phyloP scores from a whole-genome alignment of 2,329 filamentous ascomycete genomes.

The Penicillium verrucosum region DNA sequence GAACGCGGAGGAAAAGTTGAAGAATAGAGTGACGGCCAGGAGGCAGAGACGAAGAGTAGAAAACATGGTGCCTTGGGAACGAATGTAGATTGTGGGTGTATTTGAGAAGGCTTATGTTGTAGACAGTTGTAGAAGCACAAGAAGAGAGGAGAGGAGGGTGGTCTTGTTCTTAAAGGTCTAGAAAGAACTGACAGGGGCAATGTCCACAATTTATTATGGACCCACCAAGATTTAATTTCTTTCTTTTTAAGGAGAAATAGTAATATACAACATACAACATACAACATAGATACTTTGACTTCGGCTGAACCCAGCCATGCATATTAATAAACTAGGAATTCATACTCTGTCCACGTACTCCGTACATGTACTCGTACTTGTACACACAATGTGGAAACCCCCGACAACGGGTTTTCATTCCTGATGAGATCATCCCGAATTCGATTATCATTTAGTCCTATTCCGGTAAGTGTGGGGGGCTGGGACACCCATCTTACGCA shows the following conservation, averaged over 20 bases:
- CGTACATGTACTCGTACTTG: no score
- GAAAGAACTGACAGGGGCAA: neutral
- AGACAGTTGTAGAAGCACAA: neutral
- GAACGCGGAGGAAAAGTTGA: constrained; percentile 15
- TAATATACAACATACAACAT: neutral
- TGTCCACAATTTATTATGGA: constrained; percentile 8
- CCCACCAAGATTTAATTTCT: neutral
- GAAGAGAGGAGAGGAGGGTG: neutral
- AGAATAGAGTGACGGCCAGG: constrained; percentile 7
- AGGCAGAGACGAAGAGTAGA: constrained; percentile 9
- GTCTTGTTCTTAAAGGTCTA: neutral
- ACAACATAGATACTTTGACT: constrained; percentile 7
- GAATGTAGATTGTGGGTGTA: neutral
- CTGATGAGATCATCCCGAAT: constrained; percentile 4
- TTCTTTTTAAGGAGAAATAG: neutral
- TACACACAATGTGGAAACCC: neutral
- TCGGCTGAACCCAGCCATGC: neutral
- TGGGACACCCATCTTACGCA: constrained; percentile 3
- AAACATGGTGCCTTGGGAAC: neutral
- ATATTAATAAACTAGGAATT: neutral
- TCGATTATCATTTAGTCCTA: constrained; percentile 4
- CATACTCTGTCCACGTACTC: neutral
- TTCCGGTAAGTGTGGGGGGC: constrained; percentile 1
- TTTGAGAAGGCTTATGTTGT: neutral
- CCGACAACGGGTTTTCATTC: constrained; percentile 4